Evolutionary conservation across 169 alveolate species (phyloP), one percentile per base, ranked within the genome.

Genomic region (Cryptosporidium ubiquitum): DNA sequence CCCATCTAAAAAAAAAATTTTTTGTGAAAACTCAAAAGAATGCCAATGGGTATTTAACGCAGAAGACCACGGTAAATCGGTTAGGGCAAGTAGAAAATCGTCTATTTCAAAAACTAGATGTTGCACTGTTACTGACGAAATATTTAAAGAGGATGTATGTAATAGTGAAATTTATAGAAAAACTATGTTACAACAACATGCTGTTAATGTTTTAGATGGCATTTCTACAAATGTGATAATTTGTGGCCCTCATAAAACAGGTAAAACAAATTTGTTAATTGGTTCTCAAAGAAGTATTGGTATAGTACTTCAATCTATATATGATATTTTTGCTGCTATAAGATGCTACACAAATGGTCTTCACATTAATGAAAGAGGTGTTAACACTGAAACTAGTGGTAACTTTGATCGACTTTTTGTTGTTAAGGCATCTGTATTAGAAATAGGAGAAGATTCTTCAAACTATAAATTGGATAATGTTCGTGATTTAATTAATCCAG

Each of bases 271-370:
- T 40, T 37, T 66, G 33, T 61, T 79, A 23, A 40, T 79, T 37
- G 89, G 89, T 5, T 61, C 89, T 14, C 89, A 79, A 44, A 79
- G 89, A 79, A 79, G 89, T 79, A 58, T 79, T n/a, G 89, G 89
- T 2, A 29, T 79, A 64, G 75, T 79, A 14, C 61, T 79, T 44
- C 89, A 79, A 31, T 23, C 75, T 33, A 33, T 79, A 31, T 79
- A 79, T 79, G 89, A 79, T 23, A 57, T 79, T 42, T 79, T 79
- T 79, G 73, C 89, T 20, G 74, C 79, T n/a, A 79, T 79, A 40
- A 61, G 89, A n/a, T 79, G 89, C 31, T 79, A 79, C 47, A 31
- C 75, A 12, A 37, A 23, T 60, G 89, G 89, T 37, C 60, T 79
- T 40, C 66, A 79, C 20, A 31, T 79, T 5, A 79, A 79, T 47